These are phyloP conservation scores for Quercus lobata DNA, from an alignment of 331 rosid genomes.

Conservation along the genomic window DNA sequence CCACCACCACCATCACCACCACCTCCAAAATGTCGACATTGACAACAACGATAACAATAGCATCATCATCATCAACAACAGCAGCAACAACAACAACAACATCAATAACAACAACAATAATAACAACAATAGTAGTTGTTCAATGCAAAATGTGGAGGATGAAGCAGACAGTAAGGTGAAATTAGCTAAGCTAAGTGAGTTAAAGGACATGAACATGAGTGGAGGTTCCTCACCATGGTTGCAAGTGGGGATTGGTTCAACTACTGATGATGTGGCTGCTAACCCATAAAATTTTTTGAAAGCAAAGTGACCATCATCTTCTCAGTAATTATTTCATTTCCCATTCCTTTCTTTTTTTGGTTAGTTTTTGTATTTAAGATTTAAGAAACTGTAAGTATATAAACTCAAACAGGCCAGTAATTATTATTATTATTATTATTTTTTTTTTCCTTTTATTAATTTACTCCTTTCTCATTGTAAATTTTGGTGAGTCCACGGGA, in stretches of 20 bases:
- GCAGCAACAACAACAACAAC: slow-evolving; percentile 8
- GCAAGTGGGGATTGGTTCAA: slow-evolving; percentile 88
- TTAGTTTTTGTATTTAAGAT: slow-evolving; percentile 24
- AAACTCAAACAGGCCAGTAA: slow-evolving; percentile 6
- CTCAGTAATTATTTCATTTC: background rate
- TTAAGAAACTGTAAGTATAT: slow-evolving; percentile 28
- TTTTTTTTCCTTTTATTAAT: background rate
- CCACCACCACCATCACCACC: slow-evolving; percentile 10
- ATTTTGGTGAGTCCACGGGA: slow-evolving; percentile 8
- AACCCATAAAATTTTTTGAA: slow-evolving; percentile 37
- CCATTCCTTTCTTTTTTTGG: slow-evolving; percentile 4
- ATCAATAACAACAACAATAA: slow-evolving; percentile 22
- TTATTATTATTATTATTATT: background rate
- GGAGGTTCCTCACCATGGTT: slow-evolving; percentile 84
- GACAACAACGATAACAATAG: slow-evolving; percentile 9
- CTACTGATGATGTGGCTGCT: slow-evolving; percentile 54
- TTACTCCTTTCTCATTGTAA: background rate
- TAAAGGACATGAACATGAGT: slow-evolving; percentile 59
- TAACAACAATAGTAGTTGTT: slow-evolving; percentile 14
- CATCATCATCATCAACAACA: slow-evolving; percentile 20
- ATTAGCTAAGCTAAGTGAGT: slow-evolving; percentile 81
- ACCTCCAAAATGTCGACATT: slow-evolving; percentile 5
- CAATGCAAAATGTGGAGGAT: slow-evolving; percentile 50
- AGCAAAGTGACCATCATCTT: slow-evolving; percentile 6
- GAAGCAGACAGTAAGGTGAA: slow-evolving; percentile 77